Conservation (phyloP, 2,329 filamentous ascomycete genomes). For the Beauveria pseudobassiana region DNA sequence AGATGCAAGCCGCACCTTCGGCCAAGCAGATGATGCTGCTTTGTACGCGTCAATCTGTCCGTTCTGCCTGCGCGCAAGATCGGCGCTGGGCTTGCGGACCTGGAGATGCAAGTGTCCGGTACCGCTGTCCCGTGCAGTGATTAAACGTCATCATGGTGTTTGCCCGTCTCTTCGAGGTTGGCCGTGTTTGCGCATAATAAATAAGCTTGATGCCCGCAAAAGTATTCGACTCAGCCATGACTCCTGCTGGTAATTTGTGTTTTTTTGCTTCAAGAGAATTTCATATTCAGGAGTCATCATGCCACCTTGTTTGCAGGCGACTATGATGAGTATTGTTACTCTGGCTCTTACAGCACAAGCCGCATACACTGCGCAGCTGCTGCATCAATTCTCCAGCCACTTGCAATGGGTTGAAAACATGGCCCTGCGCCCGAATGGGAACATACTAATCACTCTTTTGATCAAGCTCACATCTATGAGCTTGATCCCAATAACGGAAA, state of each 20-base stretch:
- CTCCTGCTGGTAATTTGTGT: no score
- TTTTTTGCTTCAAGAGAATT: no score
- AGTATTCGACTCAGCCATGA: no score
- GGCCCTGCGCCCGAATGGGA: conserved; percentile 15
- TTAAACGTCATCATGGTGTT: background rate
- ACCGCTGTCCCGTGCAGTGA: no score
- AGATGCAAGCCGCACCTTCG: background rate
- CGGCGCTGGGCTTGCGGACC: no score
- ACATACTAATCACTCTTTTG: conserved; percentile 15
- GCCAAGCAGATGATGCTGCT: background rate
- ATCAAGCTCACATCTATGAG: conserved; percentile 14
- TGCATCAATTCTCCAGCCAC: conserved; percentile 14
- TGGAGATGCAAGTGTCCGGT: no score
- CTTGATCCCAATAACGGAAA: conserved; percentile 8
- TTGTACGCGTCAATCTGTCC: no score
- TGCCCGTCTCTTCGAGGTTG: background rate
- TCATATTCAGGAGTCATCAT: background rate
- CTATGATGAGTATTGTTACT: background rate
- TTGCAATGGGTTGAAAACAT: conserved; percentile 17
- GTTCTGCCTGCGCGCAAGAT: no score
- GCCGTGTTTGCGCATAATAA: background rate
- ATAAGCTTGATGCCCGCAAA: background rate
- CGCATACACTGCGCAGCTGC: background rate
- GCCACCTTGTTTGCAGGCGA: background rate
- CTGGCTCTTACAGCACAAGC: background rate